These are phyloP conservation scores for Isatis tinctoria DNA, from an alignment of 345 rosid genomes.

Conservation along the genomic window DNA sequence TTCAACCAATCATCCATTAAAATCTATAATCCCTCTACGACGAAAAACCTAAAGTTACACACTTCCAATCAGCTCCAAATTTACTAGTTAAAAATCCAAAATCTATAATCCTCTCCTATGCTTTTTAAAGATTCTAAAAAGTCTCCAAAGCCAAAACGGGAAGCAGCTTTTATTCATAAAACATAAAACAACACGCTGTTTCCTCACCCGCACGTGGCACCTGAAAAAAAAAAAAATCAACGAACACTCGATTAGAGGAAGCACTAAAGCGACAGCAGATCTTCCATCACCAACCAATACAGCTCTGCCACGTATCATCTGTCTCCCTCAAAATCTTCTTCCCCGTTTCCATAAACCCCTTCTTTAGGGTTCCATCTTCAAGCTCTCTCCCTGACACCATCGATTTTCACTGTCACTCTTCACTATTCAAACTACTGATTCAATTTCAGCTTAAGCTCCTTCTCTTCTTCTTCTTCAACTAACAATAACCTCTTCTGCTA, in stretches of 20 bases:
- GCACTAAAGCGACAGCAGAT: neutral
- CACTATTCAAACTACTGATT: neutral
- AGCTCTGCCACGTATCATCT: conserved; percentile 16
- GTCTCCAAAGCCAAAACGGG: neutral
- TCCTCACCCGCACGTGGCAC: conserved; percentile 1
- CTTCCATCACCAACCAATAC: conserved; percentile 1
- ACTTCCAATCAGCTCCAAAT: too few relatives aligned
- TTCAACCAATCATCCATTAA: too few relatives aligned
- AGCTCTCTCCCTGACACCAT: neutral
- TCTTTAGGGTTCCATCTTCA: conserved; percentile 25
- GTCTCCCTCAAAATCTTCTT: neutral
- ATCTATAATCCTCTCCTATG: too few relatives aligned
- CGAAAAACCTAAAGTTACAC: too few relatives aligned
- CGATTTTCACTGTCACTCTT: neutral
- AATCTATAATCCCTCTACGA: too few relatives aligned
- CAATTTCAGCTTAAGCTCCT: neutral
- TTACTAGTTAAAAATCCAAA: too few relatives aligned
- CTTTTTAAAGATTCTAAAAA: neutral
- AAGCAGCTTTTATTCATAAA: neutral
- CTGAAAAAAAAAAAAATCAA: neutral
- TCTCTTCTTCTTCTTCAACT: neutral
- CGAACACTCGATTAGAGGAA: neutral
- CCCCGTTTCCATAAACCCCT: conserved; percentile 23
- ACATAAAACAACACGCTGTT: conserved; percentile 4
- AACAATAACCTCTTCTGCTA: neutral